phyloP scores from a whole-genome alignment of 352 stramenopile species.

The Phytophthora sojae region DNA sequence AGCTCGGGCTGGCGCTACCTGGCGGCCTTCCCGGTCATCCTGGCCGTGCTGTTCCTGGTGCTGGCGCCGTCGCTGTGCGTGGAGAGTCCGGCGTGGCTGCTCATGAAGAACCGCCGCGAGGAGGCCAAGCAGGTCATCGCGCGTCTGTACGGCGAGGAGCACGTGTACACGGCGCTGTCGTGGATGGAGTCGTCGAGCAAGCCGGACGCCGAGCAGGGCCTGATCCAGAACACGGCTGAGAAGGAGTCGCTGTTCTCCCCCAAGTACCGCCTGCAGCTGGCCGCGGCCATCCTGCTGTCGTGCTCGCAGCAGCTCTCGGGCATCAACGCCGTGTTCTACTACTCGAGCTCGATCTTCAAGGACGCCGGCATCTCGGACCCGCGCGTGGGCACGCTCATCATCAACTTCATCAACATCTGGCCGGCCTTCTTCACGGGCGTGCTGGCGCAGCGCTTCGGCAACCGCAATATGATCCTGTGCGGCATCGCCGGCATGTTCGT shows the following conservation, averaged over 20 bases:
- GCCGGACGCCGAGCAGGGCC: conserved; percentile 18
- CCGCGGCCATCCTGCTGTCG: conserved; percentile 42
- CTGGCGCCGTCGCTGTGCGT: conserved; percentile 49
- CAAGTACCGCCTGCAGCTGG: conserved; percentile 44
- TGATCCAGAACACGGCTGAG: conserved; percentile 22
- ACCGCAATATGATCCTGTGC: no score
- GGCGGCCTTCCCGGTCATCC: no score
- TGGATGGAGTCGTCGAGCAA: conserved; percentile 29
- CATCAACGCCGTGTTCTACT: no score
- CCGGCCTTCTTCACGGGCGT: no score
- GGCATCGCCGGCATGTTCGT: no score
- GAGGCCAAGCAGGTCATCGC: conserved; percentile 18
- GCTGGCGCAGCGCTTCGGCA: no score
- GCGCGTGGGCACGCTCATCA: conserved; percentile 19
- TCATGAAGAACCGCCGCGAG: conserved; percentile 9
- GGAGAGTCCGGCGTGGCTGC: conserved; percentile 46
- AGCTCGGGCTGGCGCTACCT: no score
- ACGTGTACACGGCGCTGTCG: conserved; percentile 32
- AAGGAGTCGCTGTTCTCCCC: conserved; percentile 28
- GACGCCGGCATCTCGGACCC: conserved; percentile 19
- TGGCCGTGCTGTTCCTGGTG: conserved; percentile 47
- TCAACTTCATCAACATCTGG: conserved; percentile 24
- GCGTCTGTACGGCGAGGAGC: conserved; percentile 32
- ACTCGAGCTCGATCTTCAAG: conserved; percentile 32
- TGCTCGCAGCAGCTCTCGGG: conserved; percentile 51